Base-by-base conservation (phyloP, 2,329 filamentous ascomycete species). In the Botrytis galanthina region DNA sequence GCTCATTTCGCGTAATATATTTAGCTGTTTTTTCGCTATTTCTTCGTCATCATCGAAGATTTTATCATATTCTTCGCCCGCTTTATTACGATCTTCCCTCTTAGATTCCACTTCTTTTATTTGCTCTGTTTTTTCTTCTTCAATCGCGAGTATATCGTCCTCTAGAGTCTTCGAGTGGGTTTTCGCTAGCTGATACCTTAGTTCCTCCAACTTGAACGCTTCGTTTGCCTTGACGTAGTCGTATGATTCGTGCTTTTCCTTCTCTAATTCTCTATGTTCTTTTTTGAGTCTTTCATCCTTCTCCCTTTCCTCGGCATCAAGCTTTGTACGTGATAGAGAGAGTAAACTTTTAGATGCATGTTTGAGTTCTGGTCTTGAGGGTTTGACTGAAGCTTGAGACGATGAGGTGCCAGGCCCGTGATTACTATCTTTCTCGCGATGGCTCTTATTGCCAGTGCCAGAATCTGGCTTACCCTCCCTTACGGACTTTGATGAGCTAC, bases 171-270 rank as follows among this genome's bases (percentile, higher is more conserved):
- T 18, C 42, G 18, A 16, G 16, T 18, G 5, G 14, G 4, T 0
- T 44, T 44, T 44, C 16, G 9, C 46, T 48, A 1, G 22, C 46
- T 12, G 22, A 26, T 26, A 51, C 12, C 46, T 51, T 26, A 5
- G n/a, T 6, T n/a, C 1, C 46, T 14, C 48, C 4, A 14, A 14
- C 4, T 14, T 6, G 4, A 0, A 1, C 22, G 26, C 22, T 0
- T n/a, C 1, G 26, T 14, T 2, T 51, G 5, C 12, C 12, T 3
- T 16, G 2, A 7, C 12, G 48, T 16, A 54, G 2, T 26, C 14
- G 48, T 6, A 54, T 29, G 3, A 4, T 5, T 2, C 1, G 10
- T n/a, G 64, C 20, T 18, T 35, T 20, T 7, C 0, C 6, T 1
- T 5, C 9, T 42, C 4, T 20, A 54, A 26, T 10, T 4, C 1